A percentile compares a stretch with the other conserved stretches of the same genome.
phyloP scores from a whole-genome alignment of 345 rosid species.

The Arabidopsis suecica region DNA sequence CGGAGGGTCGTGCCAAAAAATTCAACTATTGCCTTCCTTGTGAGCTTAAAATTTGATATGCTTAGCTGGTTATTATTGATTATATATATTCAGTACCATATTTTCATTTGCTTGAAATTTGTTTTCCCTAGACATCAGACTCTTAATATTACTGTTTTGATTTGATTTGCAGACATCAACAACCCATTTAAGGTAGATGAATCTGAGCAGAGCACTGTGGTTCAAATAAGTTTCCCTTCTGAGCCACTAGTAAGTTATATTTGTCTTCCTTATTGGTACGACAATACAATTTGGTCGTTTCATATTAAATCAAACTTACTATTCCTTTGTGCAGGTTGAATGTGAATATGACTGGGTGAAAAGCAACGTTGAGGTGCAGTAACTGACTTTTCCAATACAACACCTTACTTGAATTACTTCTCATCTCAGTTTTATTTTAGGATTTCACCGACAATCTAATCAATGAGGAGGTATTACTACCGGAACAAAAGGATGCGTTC shows the following conservation, averaged over 20 bases:
- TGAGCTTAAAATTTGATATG: slow-evolving; percentile 49
- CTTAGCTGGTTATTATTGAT: slow-evolving; percentile 9
- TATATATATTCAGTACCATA: slow-evolving; percentile 1
- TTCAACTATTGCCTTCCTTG: slow-evolving; percentile 89
- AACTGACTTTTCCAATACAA: slow-evolving; percentile 2
- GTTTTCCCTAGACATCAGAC: neutral
- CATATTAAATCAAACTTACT: slow-evolving; percentile 6
- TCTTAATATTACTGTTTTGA: slow-evolving; percentile 7
- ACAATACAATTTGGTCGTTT: neutral
- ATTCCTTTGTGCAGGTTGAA: slow-evolving; percentile 57
- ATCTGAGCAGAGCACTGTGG: slow-evolving; percentile 77
- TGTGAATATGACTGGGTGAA: slow-evolving; percentile 86
- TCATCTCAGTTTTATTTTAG: slow-evolving; percentile 43
- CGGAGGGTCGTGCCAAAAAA: slow-evolving; percentile 78
- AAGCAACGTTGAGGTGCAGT: slow-evolving; percentile 72
- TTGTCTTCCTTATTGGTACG: neutral
- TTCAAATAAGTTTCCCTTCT: slow-evolving; percentile 64
- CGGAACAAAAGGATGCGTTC: slow-evolving; percentile 73
- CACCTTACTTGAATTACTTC: neutral
- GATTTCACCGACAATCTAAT: slow-evolving; percentile 68
- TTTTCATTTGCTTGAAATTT: slow-evolving; percentile 8
- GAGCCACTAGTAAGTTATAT: slow-evolving; percentile 67
- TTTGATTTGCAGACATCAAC: slow-evolving; percentile 60
- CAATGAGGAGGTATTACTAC: slow-evolving; percentile 53
- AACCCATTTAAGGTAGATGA: slow-evolving; percentile 85